Base-by-base conservation (phyloP, 23 red algal species). In the Pyropia yezoensis region DNA sequence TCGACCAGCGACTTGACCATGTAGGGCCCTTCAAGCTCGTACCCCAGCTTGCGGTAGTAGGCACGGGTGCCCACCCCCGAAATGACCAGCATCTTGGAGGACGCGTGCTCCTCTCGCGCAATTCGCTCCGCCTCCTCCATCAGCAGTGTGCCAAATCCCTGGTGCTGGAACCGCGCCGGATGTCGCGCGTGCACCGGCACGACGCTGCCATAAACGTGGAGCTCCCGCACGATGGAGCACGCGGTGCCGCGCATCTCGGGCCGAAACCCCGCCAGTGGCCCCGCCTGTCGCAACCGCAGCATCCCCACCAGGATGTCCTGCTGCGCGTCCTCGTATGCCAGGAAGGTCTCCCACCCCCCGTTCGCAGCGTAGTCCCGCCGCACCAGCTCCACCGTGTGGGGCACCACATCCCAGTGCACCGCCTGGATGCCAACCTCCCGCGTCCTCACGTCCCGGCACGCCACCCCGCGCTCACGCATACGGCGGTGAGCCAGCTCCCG, bases 41-140 rank as follows among this genome's bases (percentile, higher is more conserved):
- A 98, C 22, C 94, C 94, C 29, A 98, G 77, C 63, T 91, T 98
- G 15, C 94, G 67, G 69, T 98, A 98, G 77, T 98, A 98, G 75
- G 85, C 74, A n/a, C 94, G 80, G 18, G 94, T 98, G 59, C 94
- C 94, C 57, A 98, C 78, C 7, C 94, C 94, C 50, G 85, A 87
- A 23, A 98, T 98, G 18, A 98, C 94, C 25, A 88, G 57, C 67
- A 98, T 72, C 64, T 87, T 86, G 29, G 77, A 28, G 12, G 77
- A 85, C 3, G 80, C 65, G 68, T 98, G 94, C 73, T 98, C 94
- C 55, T 71, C 86, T 18, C 45, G 52, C 8, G 80, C 80, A 51
- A 98, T 98, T 13, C 94, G 73, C 69, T 98, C 94, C 5, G 94
- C 94, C 71, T 98, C 85, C 78, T 98, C 94, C 94, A 98, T 98